A percentile compares a stretch with the other conserved stretches of the same genome.
Evolutionary conservation across 805 yeast species (phyloP).

Genomic region (Cyberlindnera amylophila): DNA sequence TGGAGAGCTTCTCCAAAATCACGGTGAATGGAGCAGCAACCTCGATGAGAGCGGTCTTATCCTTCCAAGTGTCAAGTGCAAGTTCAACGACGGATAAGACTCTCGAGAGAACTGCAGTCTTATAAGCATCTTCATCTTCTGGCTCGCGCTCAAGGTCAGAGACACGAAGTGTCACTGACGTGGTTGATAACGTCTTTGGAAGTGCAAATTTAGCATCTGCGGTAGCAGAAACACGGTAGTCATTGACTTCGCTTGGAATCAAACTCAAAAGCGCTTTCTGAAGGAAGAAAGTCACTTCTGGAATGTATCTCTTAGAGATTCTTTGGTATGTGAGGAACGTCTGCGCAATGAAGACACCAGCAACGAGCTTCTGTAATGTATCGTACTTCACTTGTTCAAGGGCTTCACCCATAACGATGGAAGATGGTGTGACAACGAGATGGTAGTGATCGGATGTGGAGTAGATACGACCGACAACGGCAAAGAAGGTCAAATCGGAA

Average conservation of each 20-base stretch:
- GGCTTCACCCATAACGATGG: slow-evolving; percentile 67
- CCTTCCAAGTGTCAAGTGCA: slow-evolving; percentile 51
- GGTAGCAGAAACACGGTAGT: slow-evolving; percentile 10
- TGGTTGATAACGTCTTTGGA: slow-evolving; percentile 8
- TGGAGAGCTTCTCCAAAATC: slow-evolving; percentile 39
- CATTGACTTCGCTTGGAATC: slow-evolving; percentile 32
- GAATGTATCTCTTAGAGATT: slow-evolving; percentile 72
- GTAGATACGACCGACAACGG: slow-evolving; percentile 70
- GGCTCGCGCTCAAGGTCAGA: slow-evolving; percentile 21
- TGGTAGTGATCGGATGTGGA: slow-evolving; percentile 97
- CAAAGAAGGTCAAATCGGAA: slow-evolving; percentile 64
- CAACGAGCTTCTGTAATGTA: slow-evolving; percentile 41
- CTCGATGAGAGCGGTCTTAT: slow-evolving; percentile 58
- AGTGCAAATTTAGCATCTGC: slow-evolving; percentile 25
- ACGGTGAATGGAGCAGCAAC: slow-evolving; percentile 44
- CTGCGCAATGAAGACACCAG: slow-evolving; percentile 66
- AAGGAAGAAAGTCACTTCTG: slow-evolving; percentile 66
- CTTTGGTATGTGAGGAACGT: slow-evolving; percentile 69
- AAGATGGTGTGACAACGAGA: slow-evolving; percentile 80
- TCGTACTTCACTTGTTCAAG: slow-evolving; percentile 48
- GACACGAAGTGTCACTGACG: slow-evolving; percentile 14
- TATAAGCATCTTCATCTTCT: slow-evolving; percentile 29
- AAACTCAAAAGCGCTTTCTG: slow-evolving; percentile 47
- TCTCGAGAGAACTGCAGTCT: slow-evolving; percentile 27
- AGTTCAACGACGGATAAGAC: slow-evolving; percentile 30